Conservation (phyloP, 2,329 filamentous ascomycete species). For the Botrytis paeoniae region DNA sequence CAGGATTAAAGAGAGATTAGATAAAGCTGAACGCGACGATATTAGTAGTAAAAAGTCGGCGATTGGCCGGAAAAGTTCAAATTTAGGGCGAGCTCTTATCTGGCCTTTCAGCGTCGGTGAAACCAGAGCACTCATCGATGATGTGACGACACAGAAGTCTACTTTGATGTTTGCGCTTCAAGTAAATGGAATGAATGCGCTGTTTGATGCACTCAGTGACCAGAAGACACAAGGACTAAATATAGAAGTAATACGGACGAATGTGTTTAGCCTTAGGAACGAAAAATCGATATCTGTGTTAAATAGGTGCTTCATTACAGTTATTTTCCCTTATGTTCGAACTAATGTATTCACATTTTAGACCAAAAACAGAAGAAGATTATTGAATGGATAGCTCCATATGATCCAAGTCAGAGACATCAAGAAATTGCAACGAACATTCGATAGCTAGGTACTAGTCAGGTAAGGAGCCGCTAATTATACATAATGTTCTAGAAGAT, state of each 20-base stretch:
- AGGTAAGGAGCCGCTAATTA: not conserved
- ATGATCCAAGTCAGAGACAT: not conserved
- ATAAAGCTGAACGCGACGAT: not conserved
- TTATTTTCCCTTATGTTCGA: not conserved
- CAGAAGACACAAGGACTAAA: not conserved
- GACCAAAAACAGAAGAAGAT: not conserved
- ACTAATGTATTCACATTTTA: not conserved
- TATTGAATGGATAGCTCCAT: not conserved
- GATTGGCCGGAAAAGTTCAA: not conserved
- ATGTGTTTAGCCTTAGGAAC: not conserved
- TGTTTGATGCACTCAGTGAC: constrained; percentile 2
- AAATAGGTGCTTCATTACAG: not conserved
- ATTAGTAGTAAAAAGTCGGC: not conserved
- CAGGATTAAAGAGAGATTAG: not conserved
- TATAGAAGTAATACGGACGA: not conserved
- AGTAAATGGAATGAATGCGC: not conserved
- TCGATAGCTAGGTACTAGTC: not conserved
- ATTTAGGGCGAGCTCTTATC: constrained; percentile 3
- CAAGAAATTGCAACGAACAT: not conserved
- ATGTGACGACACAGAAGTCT: constrained; percentile 6
- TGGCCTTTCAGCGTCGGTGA: constrained; percentile 12
- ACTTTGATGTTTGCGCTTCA: constrained; percentile 9
- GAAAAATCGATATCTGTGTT: not conserved
- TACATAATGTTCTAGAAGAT: not conserved
- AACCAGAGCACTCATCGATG: not conserved